These are phyloP conservation scores for Clitocybe nebularis DNA, from an alignment of 1,284 basidiomycete species.

Conservation along the genomic window DNA sequence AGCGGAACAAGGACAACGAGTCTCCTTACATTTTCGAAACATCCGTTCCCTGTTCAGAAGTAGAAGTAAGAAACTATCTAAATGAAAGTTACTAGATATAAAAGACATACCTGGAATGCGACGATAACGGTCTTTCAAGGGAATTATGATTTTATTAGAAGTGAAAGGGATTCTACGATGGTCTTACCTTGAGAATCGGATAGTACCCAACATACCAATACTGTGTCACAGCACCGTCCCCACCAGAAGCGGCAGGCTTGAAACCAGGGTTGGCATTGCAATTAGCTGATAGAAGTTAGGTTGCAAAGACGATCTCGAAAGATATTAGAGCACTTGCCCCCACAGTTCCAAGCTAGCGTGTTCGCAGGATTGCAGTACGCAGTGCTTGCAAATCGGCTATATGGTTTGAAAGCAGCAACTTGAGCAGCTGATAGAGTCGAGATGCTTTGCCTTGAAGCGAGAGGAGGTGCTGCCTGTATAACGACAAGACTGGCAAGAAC, in stretches of 20 bases:
- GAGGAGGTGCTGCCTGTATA: background rate
- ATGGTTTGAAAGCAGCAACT: constrained; percentile 45
- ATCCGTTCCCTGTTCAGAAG: constrained; percentile 30
- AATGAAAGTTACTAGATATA: background rate
- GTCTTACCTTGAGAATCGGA: constrained; percentile 20
- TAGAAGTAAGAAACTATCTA: background rate
- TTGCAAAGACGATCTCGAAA: background rate
- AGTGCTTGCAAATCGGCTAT: constrained; percentile 33
- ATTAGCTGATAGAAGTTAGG: constrained; percentile 28
- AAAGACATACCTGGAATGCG: constrained; percentile 25
- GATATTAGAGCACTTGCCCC: constrained; percentile 14
- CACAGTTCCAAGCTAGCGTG: constrained; percentile 29
- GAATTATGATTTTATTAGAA: background rate
- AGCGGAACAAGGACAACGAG: no score
- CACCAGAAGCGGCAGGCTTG: constrained; percentile 41
- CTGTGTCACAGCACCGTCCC: constrained; percentile 40
- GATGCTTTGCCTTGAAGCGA: constrained; percentile 24
- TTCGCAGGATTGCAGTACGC: constrained; percentile 30
- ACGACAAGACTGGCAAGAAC: no score
- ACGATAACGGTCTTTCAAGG: constrained; percentile 32
- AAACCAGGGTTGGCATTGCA: constrained; percentile 49
- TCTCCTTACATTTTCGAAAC: constrained; percentile 16
- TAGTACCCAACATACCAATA: constrained; percentile 42
- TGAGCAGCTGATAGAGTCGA: constrained; percentile 37
- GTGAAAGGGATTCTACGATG: constrained; percentile 4